phyloP scores from a whole-genome alignment of 495 filamentous ascomycete species.

The Podospora sp. region DNA sequence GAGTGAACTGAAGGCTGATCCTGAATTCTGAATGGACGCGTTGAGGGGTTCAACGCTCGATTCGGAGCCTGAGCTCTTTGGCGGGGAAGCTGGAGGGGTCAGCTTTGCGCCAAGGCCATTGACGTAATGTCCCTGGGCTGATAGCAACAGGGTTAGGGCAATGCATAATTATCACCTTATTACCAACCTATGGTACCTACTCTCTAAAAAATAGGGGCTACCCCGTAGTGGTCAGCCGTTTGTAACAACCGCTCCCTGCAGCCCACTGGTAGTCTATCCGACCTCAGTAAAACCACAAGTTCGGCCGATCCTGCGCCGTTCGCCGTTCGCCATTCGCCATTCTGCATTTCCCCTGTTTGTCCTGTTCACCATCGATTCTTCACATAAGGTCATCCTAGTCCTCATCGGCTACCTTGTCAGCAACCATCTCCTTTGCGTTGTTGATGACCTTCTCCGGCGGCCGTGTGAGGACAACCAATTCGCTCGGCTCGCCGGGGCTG shows the following conservation, averaged over 20 bases:
- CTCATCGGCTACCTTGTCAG: slow-evolving; percentile 51
- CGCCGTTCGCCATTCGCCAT: background rate
- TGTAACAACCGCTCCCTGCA: background rate
- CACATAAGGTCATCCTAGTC: slow-evolving; percentile 30
- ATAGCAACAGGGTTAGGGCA: background rate
- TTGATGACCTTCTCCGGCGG: slow-evolving; percentile 51
- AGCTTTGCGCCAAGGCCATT: background rate
- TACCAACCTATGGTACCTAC: background rate
- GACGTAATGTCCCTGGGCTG: slow-evolving; percentile 13
- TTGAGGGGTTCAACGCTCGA: background rate
- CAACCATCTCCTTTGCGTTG: slow-evolving; percentile 46
- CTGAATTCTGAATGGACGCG: background rate
- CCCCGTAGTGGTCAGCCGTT: background rate
- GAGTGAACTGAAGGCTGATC: background rate
- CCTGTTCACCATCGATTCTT: no score
- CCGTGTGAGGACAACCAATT: slow-evolving; percentile 30
- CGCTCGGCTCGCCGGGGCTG: slow-evolving; percentile 33
- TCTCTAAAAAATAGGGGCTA: background rate
- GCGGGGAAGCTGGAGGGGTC: slow-evolving; percentile 21
- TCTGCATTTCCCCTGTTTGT: background rate
- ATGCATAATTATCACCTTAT: background rate
- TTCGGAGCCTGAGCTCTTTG: slow-evolving; percentile 8
- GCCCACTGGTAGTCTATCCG: background rate
- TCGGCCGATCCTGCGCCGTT: background rate
- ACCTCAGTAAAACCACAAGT: background rate